Conservation (phyloP, 345 rosid species). For the Sonneratia caseolaris region DNA sequence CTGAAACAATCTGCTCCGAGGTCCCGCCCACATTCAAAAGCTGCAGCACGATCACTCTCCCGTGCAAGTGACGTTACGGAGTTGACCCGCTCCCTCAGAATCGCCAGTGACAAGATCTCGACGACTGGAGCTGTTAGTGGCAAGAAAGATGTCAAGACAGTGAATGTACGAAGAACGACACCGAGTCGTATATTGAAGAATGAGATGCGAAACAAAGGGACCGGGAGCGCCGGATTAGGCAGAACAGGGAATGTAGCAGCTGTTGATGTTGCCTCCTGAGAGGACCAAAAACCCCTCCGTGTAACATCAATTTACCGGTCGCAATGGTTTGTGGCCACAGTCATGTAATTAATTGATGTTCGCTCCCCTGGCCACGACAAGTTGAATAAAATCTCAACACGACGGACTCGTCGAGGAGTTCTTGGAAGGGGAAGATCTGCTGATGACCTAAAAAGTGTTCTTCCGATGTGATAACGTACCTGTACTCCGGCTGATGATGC, state of each 20-base stretch:
- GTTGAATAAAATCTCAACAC: neutral
- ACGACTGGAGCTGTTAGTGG: conserved; percentile 12
- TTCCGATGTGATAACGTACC: neutral
- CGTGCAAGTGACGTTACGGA: conserved; percentile 8
- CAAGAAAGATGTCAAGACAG: conserved; percentile 13
- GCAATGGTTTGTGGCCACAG: neutral
- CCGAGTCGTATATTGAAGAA: conserved; percentile 20
- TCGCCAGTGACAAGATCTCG: neutral
- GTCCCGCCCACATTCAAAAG: conserved; percentile 16
- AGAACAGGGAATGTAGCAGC: conserved; percentile 22
- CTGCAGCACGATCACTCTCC: conserved; percentile 12
- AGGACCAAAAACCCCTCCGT: neutral
- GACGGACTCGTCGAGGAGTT: neutral
- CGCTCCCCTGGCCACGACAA: neutral
- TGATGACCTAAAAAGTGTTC: neutral
- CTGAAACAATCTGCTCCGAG: conserved; percentile 16
- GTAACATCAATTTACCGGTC: neutral
- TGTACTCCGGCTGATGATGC: neutral
- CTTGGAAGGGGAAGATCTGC: neutral
- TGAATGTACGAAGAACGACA: neutral
- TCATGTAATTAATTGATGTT: neutral
- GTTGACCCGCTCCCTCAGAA: neutral
- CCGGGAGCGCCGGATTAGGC: conserved; percentile 22
- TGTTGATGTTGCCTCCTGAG: conserved; percentile 35
- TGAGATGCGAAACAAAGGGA: conserved; percentile 18